Evolutionary conservation across 176 grass and related monocot species (phyloP).

Genomic region (Eleusine indica): DNA sequence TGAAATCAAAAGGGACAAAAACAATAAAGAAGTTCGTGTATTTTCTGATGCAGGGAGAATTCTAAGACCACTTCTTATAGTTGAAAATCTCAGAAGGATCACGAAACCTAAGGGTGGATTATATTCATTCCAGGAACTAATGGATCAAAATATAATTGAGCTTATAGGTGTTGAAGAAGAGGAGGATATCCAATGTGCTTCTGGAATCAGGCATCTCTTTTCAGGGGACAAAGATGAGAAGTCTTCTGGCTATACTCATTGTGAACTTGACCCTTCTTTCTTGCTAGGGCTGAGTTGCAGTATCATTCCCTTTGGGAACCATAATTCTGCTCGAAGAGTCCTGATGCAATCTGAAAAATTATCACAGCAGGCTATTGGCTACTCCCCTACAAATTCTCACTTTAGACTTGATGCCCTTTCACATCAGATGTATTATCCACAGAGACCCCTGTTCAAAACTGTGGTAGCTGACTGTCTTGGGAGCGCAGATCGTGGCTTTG

Average conservation of each 20-base stretch:
- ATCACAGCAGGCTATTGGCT: conserved; percentile 88
- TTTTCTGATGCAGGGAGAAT: conserved; percentile 87
- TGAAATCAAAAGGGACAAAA: conserved; percentile 81
- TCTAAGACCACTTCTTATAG: conserved; percentile 81
- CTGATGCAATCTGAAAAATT: conserved; percentile 79
- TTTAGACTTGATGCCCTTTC: conserved; percentile 72
- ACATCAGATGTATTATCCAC: conserved; percentile 83
- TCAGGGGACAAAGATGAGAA: conserved; percentile 34
- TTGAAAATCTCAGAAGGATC: conserved; percentile 76
- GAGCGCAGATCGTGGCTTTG: conserved; percentile 33
- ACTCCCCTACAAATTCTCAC: conserved; percentile 70
- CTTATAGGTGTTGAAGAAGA: conserved; percentile 86
- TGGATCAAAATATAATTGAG: conserved; percentile 84
- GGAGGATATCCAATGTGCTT: conserved; percentile 73
- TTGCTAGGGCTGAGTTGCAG: conserved; percentile 82
- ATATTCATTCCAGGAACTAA: conserved; percentile 64
- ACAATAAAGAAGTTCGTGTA: conserved; percentile 76
- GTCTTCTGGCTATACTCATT: conserved; percentile 62
- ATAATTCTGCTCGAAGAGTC: conserved; percentile 69
- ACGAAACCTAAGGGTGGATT: conserved; percentile 49
- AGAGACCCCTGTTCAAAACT: conserved; percentile 86
- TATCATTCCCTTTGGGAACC: conserved; percentile 90
- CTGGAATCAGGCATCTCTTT: conserved; percentile 71
- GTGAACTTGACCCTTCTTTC: conserved; percentile 86
- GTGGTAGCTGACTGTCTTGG: conserved; percentile 73